These are phyloP conservation scores for Dictyostelium gargantuum DNA, from an alignment of 208 protist genomes.

Conservation along the genomic window DNA sequence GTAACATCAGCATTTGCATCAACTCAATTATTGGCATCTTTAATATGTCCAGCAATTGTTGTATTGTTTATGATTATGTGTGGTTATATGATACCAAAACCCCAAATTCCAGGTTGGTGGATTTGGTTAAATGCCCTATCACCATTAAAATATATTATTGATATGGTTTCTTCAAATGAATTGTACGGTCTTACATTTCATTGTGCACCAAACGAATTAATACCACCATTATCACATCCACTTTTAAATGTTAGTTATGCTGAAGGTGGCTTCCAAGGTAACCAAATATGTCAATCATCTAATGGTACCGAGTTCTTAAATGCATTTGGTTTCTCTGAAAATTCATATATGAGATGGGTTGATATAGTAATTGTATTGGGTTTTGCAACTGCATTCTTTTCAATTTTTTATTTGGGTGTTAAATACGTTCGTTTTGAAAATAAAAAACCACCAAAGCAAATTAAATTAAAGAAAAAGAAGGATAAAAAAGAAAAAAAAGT, in stretches of 20 bases:
- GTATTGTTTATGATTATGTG: constrained; percentile 48
- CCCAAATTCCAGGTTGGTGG: constrained; percentile 23
- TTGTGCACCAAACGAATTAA: neutral
- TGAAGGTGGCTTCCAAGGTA: neutral
- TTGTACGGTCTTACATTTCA: neutral
- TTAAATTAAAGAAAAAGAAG: neutral
- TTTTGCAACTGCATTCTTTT: neutral
- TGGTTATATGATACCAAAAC: constrained; percentile 25
- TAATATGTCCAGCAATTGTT: constrained; percentile 38
- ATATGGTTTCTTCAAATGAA: constrained; percentile 1
- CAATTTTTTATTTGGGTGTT: constrained; percentile 1
- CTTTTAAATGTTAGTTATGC: neutral
- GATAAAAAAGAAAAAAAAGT: constrained; percentile 1
- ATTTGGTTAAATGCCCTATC: constrained; percentile 44
- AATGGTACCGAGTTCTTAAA: neutral
- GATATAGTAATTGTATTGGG: constrained; percentile 25
- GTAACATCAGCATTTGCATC: neutral
- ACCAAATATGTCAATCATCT: neutral
- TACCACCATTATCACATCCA: neutral
- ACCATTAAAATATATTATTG: neutral
- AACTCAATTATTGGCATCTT: neutral
- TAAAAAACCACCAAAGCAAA: constrained; percentile 27
- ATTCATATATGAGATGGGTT: constrained; percentile 43
- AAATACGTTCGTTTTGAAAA: constrained; percentile 11
- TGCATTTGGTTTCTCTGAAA: constrained; percentile 21